Conservation (phyloP, 257 asterid genomes). For the Mitragyna speciosa region DNA sequence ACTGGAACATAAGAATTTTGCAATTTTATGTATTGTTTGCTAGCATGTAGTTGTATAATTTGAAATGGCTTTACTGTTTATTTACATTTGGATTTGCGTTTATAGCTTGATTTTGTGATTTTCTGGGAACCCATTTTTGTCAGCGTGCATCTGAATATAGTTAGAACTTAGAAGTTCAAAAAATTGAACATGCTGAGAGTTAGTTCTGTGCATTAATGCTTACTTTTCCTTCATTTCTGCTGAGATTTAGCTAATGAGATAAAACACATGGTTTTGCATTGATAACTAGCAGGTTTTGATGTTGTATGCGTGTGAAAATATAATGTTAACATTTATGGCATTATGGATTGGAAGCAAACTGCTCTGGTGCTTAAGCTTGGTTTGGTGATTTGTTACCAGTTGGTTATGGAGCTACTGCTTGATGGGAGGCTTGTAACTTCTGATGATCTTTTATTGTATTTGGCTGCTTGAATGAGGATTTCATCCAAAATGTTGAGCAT, state of each 20-base stretch:
- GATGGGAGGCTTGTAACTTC: constrained; percentile 79
- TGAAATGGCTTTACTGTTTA: background rate
- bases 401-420: constrained; percentile 76
- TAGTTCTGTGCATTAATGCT: too few relatives aligned
- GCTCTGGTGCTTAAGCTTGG: constrained; percentile 19
- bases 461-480: constrained; percentile 69
- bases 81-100: background rate
- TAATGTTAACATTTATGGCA: background rate
- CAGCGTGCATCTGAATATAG: too few relatives aligned
- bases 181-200: too few relatives aligned
- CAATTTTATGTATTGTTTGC: background rate
- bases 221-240: background rate
- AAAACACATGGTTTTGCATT: too few relatives aligned
- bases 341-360: background rate
- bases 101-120: background rate
- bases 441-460: constrained; percentile 76
- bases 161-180: too few relatives aligned
- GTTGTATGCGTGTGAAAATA: background rate
- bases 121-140: too few relatives aligned
- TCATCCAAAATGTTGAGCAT: constrained; percentile 62
- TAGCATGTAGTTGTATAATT: background rate
- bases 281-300: too few relatives aligned
- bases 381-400: constrained; percentile 41
- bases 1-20: background rate
- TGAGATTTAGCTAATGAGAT: background rate